phyloP scores from a whole-genome alignment of 768 basidiomycete genomes.

The Boletus sp. region DNA sequence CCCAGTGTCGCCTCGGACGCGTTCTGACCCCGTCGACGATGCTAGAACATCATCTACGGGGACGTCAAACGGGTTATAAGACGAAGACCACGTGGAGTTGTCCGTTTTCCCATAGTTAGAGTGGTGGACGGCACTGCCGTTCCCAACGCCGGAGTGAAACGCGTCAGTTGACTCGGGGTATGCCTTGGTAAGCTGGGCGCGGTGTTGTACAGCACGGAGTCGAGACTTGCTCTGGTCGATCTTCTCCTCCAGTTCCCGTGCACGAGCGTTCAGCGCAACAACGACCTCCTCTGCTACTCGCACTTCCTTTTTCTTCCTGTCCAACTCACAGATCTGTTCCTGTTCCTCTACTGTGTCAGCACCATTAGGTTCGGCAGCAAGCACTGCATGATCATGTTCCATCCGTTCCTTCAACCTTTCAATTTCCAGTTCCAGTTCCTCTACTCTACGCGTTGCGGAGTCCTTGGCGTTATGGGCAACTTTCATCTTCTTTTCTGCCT shows the following conservation, averaged over 20 bases:
- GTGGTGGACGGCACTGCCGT: slow-evolving; percentile 5
- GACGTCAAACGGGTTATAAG: slow-evolving; percentile 32
- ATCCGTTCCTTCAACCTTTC: slow-evolving; percentile 50
- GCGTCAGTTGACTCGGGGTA: slow-evolving; percentile 24
- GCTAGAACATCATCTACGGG: slow-evolving; percentile 17
- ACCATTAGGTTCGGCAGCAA: slow-evolving; percentile 43
- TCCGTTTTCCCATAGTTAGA: slow-evolving; percentile 15
- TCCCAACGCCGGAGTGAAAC: slow-evolving; percentile 2
- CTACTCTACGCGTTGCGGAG: slow-evolving; percentile 54
- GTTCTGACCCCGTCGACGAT: slow-evolving; percentile 15
- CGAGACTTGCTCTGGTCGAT: slow-evolving; percentile 61
- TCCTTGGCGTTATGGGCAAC: slow-evolving; percentile 63
- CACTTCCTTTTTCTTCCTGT: slow-evolving; percentile 54
- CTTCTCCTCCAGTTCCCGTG: slow-evolving; percentile 70
- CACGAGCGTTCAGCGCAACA: slow-evolving; percentile 56
- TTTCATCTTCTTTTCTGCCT: slow-evolving; percentile 86
- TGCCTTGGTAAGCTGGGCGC: slow-evolving; percentile 45
- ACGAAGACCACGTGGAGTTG: slow-evolving; percentile 20
- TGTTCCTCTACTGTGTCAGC: slow-evolving; percentile 46
- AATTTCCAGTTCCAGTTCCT: slow-evolving; percentile 61
- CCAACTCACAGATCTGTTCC: slow-evolving; percentile 43
- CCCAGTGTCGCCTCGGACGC: slow-evolving; percentile 4
- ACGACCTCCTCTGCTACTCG: slow-evolving; percentile 63
- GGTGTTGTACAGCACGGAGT: slow-evolving; percentile 56
- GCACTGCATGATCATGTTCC: slow-evolving; percentile 50